Percentiles rank a stretch among this genome's conserved stretches.
Evolutionary conservation across 768 basidiomycete species (phyloP).

Genomic region (Pulveroboletus frians): DNA sequence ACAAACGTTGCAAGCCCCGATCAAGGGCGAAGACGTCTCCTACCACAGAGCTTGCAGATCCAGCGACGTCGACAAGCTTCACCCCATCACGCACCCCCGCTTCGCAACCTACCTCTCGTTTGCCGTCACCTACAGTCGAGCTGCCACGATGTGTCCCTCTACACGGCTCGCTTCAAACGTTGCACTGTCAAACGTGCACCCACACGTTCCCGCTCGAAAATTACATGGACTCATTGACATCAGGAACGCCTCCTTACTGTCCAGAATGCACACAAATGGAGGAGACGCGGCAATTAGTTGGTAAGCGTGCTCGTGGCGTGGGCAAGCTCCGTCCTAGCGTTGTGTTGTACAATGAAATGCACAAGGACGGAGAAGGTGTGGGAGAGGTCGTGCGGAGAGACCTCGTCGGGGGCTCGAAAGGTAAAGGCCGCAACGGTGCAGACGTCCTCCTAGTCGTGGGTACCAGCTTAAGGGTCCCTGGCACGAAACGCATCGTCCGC

Average conservation of each 20-base stretch:
- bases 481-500: conserved; percentile 86
- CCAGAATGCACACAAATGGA: conserved; percentile 73
- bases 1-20: conserved; percentile 49
- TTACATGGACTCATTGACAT: conserved; percentile 53
- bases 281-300: conserved; percentile 61
- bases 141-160: conserved; percentile 83
- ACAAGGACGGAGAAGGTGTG: conserved; percentile 82
- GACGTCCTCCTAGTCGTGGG: conserved; percentile 88
- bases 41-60: conserved; percentile 11
- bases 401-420: conserved; percentile 62
- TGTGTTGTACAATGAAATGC: conserved; percentile 85
- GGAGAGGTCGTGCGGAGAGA: conserved; percentile 82
- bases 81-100: conserved; percentile 14
- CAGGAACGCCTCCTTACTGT: conserved; percentile 67
- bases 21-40: conserved; percentile 39
- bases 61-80: conserved; percentile 6
- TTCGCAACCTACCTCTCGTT: conserved; percentile 32
- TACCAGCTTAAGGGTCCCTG: conserved; percentile 83
- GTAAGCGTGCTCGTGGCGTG: conserved; percentile 74
- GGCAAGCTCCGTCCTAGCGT: conserved; percentile 83
- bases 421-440: conserved; percentile 65
- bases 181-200: conserved; percentile 80
- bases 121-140: conserved; percentile 49
- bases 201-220: conserved; percentile 62
- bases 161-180: conserved; percentile 75